Percentiles rank a stretch among this genome's conserved stretches.
phyloP scores from a whole-genome alignment of 2,329 filamentous ascomycete genomes.

The Amphichorda felina region DNA sequence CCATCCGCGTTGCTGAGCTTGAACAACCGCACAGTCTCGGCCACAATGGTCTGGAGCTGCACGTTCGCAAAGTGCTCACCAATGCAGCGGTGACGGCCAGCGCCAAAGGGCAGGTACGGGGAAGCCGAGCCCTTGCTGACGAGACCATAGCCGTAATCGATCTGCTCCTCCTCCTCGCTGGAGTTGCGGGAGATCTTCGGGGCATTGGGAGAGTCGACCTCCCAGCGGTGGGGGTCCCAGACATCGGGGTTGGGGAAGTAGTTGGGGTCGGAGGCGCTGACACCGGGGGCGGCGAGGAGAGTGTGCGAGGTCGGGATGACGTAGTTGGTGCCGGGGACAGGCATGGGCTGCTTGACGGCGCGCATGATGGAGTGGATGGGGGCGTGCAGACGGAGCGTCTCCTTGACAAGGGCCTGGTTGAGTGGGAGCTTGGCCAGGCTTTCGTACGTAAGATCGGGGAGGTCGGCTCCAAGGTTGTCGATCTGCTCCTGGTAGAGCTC shows the following conservation, averaged over 20 bases:
- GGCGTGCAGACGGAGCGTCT: conserved; percentile 81
- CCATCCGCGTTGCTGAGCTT: conserved; percentile 69
- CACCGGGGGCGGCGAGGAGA: conserved; percentile 75
- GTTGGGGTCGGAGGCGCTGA: conserved; percentile 57
- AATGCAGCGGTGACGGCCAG: conserved; percentile 86
- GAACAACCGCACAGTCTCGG: conserved; percentile 64
- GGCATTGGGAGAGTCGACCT: conserved; percentile 47
- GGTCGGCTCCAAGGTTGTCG: conserved; percentile 57
- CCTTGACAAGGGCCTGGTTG: conserved; percentile 77
- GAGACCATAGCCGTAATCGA: conserved; percentile 89
- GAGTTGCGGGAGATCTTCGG: conserved; percentile 31
- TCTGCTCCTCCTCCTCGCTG: conserved; percentile 47
- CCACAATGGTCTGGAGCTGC: conserved; percentile 78
- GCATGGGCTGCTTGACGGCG: conserved; percentile 80
- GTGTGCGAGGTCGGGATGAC: conserved; percentile 71
- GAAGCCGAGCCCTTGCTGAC: conserved; percentile 84
- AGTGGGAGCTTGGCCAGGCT: conserved; percentile 68
- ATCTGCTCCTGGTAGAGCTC: conserved; percentile 78
- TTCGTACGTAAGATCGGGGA: conserved; percentile 67
- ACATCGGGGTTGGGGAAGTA: conserved; percentile 73
- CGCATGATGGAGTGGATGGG: conserved; percentile 95
- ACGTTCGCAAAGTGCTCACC: conserved; percentile 94
- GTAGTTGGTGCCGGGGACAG: conserved; percentile 70
- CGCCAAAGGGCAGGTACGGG: conserved; percentile 89
- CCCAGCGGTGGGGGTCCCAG: conserved; percentile 93